Evolutionary conservation across 2,329 filamentous ascomycete genomes (phyloP).

Genomic region (Ilyonectria sp.): DNA sequence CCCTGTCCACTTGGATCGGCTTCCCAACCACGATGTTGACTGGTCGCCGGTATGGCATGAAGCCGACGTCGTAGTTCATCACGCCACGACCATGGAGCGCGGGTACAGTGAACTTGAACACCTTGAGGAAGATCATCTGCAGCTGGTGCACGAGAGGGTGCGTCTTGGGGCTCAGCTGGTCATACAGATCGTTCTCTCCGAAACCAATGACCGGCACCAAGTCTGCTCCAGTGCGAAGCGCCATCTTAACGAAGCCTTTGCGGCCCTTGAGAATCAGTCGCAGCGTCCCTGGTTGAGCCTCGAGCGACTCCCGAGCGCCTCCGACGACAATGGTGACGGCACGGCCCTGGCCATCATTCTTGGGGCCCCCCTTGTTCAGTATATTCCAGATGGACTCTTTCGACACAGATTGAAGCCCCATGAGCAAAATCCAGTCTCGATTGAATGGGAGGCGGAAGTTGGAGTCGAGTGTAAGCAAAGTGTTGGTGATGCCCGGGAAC

Average conservation of each 20-base stretch:
- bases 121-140: slow-evolving; percentile 87
- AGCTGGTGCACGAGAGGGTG: slow-evolving; percentile 86
- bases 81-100: slow-evolving; percentile 91
- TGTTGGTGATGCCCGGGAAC: slow-evolving; percentile 96
- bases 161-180: slow-evolving; percentile 83
- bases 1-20: slow-evolving; percentile 79
- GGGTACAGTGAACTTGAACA: slow-evolving; percentile 93
- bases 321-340: slow-evolving; percentile 97
- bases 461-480: slow-evolving; percentile 91
- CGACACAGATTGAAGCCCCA: slow-evolving; percentile 91
- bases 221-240: slow-evolving; percentile 91
- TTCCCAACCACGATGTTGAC: slow-evolving; percentile 91
- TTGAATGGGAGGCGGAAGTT: slow-evolving; percentile 97
- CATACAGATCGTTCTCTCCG: slow-evolving; percentile 96
- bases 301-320: slow-evolving; percentile 91
- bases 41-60: slow-evolving; percentile 92
- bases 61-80: slow-evolving; percentile 97
- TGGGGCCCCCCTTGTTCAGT: slow-evolving; percentile 82
- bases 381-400: slow-evolving; percentile 93
- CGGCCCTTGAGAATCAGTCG: slow-evolving; percentile 85
- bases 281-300: slow-evolving; percentile 84
- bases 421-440: slow-evolving; percentile 90
- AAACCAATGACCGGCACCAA: slow-evolving; percentile 93
- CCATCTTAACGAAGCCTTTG: slow-evolving; percentile 95
- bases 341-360: slow-evolving; percentile 90